These are phyloP conservation scores for Mucor saturninus DNA, from an alignment of 371 early-diverging fungal species.

Conservation along the genomic window DNA sequence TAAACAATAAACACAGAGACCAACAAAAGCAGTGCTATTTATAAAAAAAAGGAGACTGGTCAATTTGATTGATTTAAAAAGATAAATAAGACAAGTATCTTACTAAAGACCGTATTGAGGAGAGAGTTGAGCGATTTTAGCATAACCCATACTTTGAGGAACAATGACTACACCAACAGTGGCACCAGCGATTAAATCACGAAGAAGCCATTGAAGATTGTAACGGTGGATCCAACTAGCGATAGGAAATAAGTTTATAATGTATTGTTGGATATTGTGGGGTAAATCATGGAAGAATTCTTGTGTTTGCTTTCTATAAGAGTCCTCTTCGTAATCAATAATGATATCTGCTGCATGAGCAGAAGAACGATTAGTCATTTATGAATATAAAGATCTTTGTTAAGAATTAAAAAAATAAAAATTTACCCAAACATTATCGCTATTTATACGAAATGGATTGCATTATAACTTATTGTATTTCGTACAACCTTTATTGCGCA, in stretches of 20 bases:
- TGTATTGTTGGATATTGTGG: conserved; percentile 34
- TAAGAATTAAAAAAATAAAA: neutral
- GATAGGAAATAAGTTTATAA: conserved; percentile 66
- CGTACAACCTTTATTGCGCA: conserved; percentile 35
- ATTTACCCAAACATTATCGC: neutral
- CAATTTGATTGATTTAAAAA: neutral
- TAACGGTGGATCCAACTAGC: conserved; percentile 75
- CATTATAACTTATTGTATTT: conserved; percentile 8
- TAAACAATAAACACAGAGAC: conserved; percentile 76
- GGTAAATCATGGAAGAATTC: conserved; percentile 37
- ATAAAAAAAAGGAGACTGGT: neutral
- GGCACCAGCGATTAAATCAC: conserved; percentile 85
- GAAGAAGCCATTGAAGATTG: conserved; percentile 76
- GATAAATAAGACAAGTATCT: conserved; percentile 5
- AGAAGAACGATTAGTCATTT: conserved; percentile 1
- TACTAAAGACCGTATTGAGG: conserved; percentile 89
- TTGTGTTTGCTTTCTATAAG: conserved; percentile 35
- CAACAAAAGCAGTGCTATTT: conserved; percentile 65
- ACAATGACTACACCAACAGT: conserved; percentile 87
- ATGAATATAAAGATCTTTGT: neutral
- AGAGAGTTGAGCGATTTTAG: conserved; percentile 83
- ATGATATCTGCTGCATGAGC: conserved; percentile 29
- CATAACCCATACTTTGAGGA: conserved; percentile 86
- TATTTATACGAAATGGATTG: conserved; percentile 14
- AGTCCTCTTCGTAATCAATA: conserved; percentile 47